Evolutionary conservation across 2,329 filamentous ascomycete species (phyloP), one percentile per base, ranked within the genome.

Genomic region (Diaporthe citrichinensis): DNA sequence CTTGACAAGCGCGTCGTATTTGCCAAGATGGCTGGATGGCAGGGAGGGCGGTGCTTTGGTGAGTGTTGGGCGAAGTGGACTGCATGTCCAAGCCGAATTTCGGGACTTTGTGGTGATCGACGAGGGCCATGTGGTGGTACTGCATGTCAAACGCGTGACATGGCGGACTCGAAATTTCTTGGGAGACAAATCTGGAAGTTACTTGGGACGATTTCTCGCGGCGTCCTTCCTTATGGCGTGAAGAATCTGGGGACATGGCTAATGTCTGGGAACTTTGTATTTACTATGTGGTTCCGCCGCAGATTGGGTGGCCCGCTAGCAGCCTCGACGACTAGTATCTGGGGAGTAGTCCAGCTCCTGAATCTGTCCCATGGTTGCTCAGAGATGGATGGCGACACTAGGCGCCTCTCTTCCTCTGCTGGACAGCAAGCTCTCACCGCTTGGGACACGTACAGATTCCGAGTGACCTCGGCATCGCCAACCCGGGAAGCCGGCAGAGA

Each of bases 21-120:
- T 69, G 65, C 65, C 65, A 55, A 69, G 65, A 69, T 69, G 65
- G 65, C 65, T 41, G 46, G 65, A 15, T 25, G 65, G 46, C 46
- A 39, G 34, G 46, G 49, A 49, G 23, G 46, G 62, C 23, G 44
- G 44, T 51, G 62, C 44, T 36, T 6, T 68, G 65, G 20, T 68
- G 31, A 39, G 10, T 53, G 62, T 68, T 68, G 65, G 65, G 65
- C 34, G 46, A 28, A 28, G 2, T 53, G 46, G 28, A 39, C 12
- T 53, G 65, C 49, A 41, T 31, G 31, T 69, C 34, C n/a, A 69
- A 41, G 49, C 65, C 65, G 46, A 69, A 55, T 55, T 69, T 69
- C 65, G 65, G 65, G n/a, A 69, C 49, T 69, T 68, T 31, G 10
- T 51, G 46, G n/a, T 68, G 65, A 53, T 68, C 23, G 65, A 53